Evolutionary conservation across 2,329 filamentous ascomycete species (phyloP), one percentile per base, ranked within the genome.

Genomic region (Diaporthe sp.): DNA sequence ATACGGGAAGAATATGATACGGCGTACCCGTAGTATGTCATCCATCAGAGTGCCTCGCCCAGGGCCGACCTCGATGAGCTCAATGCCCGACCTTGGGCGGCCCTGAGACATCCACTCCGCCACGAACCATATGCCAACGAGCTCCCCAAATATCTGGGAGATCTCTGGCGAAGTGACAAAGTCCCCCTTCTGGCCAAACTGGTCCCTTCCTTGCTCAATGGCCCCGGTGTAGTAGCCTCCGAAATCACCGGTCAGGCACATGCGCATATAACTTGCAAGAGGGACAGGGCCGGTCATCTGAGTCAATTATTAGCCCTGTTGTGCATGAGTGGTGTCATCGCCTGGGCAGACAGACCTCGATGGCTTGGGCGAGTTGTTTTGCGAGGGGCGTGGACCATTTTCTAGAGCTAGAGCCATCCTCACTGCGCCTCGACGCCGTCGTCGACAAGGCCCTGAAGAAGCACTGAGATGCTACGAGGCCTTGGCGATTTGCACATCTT

Each of bases 121-220:
- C 69, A 98, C 93, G 76, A 98, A 92, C 97, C 97, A 99, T 78
- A 99, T 91, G 6, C 95, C 97, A 73, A 98, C 88, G 37, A 99
- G 88, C 85, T 99, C 97, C 32, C 97, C 97, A 84, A 99, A 99
- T 17, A 98, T 90, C 82, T 98, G 97, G 0, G 96, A 98, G 79
- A 99, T 98, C 84, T 99, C 97, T 0, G 97, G 97, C 0, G 96
- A 98, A 0, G 97, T 99, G 69, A 98, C 93, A 81, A 99, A 99
- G 84, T 99, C 97, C 35, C 97, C 97, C 80, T 94, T 94, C 72
- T 90, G 87, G n/a, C 97, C 97, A 79, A 99, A 99, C 77, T 96
- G 96, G 81, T 98, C 96, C 61, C 92, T 90, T 27, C 89, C 92
- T 75, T 91, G 85, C 71, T 89, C 88, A 56, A 92, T 88, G 32